Evolutionary conservation across 1,284 basidiomycete species (phyloP).

Genomic region (Fomitopsis pinicola): DNA sequence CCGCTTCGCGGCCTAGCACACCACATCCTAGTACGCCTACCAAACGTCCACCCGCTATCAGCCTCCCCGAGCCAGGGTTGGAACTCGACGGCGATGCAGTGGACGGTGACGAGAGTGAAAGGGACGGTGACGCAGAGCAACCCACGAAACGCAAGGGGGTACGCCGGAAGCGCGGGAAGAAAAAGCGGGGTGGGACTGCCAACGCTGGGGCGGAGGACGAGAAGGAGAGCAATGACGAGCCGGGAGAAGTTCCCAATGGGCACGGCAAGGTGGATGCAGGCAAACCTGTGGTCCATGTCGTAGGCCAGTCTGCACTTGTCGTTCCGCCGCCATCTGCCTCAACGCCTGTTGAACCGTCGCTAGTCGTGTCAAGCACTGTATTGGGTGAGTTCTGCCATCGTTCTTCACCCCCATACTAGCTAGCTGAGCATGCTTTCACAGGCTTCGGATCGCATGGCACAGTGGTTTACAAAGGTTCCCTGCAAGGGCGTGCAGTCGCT

Average conservation of each 20-base stretch:
- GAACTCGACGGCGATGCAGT: conserved; percentile 32
- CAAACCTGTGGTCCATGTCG: conserved; percentile 4
- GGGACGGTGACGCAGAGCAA: conserved; percentile 46
- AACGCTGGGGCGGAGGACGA: conserved; percentile 20
- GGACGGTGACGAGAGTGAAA: conserved; percentile 54
- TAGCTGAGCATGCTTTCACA: conserved; percentile 26
- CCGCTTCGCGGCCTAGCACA: neutral
- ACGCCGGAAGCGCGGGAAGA: conserved; percentile 40
- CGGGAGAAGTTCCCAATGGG: neutral
- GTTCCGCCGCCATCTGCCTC: conserved; percentile 24
- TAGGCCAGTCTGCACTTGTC: conserved; percentile 18
- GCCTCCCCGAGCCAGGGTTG: neutral
- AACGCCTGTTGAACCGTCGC: conserved; percentile 32
- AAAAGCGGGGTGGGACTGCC: conserved; percentile 34
- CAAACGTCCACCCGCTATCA: neutral
- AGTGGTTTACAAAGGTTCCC: conserved; percentile 89
- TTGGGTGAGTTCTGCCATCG: conserved; percentile 51
- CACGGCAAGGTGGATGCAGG: conserved; percentile 5
- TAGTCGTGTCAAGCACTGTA: conserved; percentile 73
- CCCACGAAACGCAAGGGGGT: conserved; percentile 40
- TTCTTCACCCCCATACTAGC: neutral
- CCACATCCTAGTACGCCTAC: neutral
- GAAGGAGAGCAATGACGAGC: conserved; percentile 22
- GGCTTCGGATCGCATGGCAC: conserved; percentile 97
- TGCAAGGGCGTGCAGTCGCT: conserved; percentile 94